A percentile compares a stretch with the other conserved stretches of the same genome.
Conservation (phyloP, 768 basidiomycete species). For the Mycena haematopus region DNA sequence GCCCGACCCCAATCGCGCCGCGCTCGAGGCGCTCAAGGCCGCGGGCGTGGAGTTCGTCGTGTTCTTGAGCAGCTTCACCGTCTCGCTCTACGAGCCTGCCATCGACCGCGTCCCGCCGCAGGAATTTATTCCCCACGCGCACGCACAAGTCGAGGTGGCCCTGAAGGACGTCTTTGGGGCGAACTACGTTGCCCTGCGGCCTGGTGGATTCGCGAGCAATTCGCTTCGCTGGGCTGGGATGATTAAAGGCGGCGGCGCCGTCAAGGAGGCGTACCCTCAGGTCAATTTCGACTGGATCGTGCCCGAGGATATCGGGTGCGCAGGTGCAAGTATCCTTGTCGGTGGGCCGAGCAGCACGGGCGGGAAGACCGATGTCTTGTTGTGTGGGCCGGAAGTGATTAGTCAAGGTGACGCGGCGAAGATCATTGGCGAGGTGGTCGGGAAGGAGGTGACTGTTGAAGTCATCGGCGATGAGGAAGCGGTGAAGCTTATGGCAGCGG, state of each 20-base stretch:
- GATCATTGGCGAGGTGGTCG: conserved; percentile 5
- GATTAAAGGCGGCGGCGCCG: conserved; percentile 9
- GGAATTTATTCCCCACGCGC: conserved; percentile 11
- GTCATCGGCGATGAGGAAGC: conserved; percentile 13
- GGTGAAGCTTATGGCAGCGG: conserved; percentile 8
- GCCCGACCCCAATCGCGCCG: conserved; percentile 14
- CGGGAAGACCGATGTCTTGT: conserved; percentile 13
- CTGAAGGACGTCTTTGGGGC: conserved; percentile 9
- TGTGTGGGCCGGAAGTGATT: conserved; percentile 14
- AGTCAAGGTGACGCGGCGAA: conserved; percentile 13
- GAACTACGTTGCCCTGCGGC: conserved; percentile 15
- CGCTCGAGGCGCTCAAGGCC: conserved; percentile 13
- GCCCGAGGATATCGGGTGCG: conserved; percentile 16
- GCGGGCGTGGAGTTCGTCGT: conserved; percentile 13
- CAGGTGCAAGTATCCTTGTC: too few species aligned
- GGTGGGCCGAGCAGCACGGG: too few species aligned
- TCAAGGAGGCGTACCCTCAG: conserved; percentile 9
- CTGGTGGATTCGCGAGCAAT: conserved; percentile 13
- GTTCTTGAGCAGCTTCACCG: neutral
- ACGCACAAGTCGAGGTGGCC: conserved; percentile 12
- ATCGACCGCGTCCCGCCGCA: conserved; percentile 16
- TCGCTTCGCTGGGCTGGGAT: conserved; percentile 8
- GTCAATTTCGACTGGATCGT: conserved; percentile 7
- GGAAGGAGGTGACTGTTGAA: conserved; percentile 14
- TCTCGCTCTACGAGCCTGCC: conserved; percentile 8